Percentiles rank a stretch among this genome's conserved stretches.
Conservation (phyloP, 495 filamentous ascomycete species). For the Penicillium bialowiezense region DNA sequence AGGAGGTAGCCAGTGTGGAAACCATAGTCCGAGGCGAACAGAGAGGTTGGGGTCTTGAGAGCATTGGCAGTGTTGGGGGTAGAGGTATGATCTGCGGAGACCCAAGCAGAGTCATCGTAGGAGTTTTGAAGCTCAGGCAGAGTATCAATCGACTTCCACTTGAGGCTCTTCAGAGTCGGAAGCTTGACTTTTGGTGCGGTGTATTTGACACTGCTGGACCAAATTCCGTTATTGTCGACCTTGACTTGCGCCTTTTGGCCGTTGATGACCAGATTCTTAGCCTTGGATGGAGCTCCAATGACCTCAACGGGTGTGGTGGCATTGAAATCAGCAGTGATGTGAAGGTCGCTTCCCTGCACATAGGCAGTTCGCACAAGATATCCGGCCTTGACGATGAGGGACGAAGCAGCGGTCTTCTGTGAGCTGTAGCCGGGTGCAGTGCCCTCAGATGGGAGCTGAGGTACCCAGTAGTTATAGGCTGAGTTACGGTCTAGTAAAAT, state of each 20-base stretch:
- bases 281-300: constrained; percentile 52
- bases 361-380: constrained; percentile 70
- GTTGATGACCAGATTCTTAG: constrained; percentile 60
- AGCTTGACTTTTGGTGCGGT: constrained; percentile 49
- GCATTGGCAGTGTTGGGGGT: constrained; percentile 57
- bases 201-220: constrained; percentile 51
- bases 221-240: constrained; percentile 50
- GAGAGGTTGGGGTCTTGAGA: constrained; percentile 58
- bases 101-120: constrained; percentile 71
- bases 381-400: constrained; percentile 66
- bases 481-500: constrained; percentile 54
- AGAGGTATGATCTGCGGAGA: constrained; percentile 46
- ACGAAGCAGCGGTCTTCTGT: constrained; percentile 38
- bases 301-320: constrained; percentile 64
- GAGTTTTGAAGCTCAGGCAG: constrained; percentile 63
- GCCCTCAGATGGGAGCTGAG: constrained; percentile 44
- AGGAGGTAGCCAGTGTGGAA: constrained; percentile 67
- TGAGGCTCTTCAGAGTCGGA: constrained; percentile 53
- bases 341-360: constrained; percentile 47
- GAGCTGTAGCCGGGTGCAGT: constrained; percentile 35
- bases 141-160: constrained; percentile 68
- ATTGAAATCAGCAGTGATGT: constrained; percentile 71
- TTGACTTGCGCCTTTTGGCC: constrained; percentile 37
- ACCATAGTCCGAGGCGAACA: constrained; percentile 72
- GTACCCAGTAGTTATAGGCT: constrained; percentile 76